Evolutionary conservation across 2,329 filamentous ascomycete species (phyloP), one percentile per base, ranked within the genome.

Genomic region (Stemphylium vesicarium): DNA sequence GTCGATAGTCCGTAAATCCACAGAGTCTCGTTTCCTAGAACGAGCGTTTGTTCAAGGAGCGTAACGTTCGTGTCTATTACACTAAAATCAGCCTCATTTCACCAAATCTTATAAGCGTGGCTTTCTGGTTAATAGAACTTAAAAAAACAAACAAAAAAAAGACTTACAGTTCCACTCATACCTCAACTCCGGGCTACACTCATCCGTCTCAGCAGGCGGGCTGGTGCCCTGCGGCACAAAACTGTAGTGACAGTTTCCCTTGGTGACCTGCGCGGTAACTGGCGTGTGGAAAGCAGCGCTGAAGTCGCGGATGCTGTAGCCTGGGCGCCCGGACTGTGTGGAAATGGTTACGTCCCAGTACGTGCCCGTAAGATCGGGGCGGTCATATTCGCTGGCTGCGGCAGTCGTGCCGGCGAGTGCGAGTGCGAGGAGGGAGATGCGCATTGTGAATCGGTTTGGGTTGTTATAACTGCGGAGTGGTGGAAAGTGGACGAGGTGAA

Each of bases 331-430:
- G 2, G 50, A 39, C 38, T 60, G 48, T n/a, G 16, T 53, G 11
- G 47, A 32, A 35, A 62, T 44, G 10, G 36, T 60, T 18, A 43
- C 57, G 31, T 62, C 53, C 59, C 57, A 62, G 42, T 60, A 62
- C 1, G 50, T 38, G 16, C 56, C 56, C 7, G 46, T 35, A 15
- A 57, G 18, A 32, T 62, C 47, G 3, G 32, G 37, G 15, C 36
- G 37, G 35, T 26, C 35, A 5, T 50, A 35, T 46, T 57, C 13
- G 18, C 53, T 22, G 20, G 20, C 20, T 22, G 20, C 20, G 6
- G 20, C 20, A 6, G 20, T 22, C 20, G 6, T 6, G 20, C 20
- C 20, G 20, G 20, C 6, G 20, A 22, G 20, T 22, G 20, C 20
- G 20, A 22, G 20, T 22, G 20, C 20, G 20, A 22, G 20, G 20